Percentiles rank a stretch among this genome's conserved stretches.
phyloP scores from a whole-genome alignment of 1,284 basidiomycete genomes.

The Heterobasidion irregulare region DNA sequence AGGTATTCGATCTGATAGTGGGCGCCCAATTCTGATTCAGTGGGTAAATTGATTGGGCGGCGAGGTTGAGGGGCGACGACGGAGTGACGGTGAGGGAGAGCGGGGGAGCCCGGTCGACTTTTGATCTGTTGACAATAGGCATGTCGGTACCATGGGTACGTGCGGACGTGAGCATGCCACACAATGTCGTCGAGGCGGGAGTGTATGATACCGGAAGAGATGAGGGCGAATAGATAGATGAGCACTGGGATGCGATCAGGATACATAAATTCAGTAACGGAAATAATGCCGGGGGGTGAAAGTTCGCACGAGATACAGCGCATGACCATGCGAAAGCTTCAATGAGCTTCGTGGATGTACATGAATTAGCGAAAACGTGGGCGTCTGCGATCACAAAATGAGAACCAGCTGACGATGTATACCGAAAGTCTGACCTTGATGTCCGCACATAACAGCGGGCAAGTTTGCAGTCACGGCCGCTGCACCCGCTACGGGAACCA shows the following conservation, averaged over 20 bases:
- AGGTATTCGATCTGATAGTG: conserved; percentile 36
- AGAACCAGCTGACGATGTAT: not conserved
- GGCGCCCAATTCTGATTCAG: conserved; percentile 25
- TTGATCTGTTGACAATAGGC: conserved; percentile 13
- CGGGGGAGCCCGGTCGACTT: conserved; percentile 23
- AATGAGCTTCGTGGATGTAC: conserved; percentile 49
- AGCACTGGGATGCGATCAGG: conserved; percentile 25
- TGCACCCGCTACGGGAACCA: conserved; percentile 32
- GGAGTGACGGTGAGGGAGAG: conserved; percentile 20
- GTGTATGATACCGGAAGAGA: conserved; percentile 26
- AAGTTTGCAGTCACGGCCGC: conserved; percentile 32
- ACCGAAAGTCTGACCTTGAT: conserved; percentile 8
- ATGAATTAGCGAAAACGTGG: conserved; percentile 23
- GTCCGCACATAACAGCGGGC: conserved; percentile 24
- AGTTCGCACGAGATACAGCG: conserved; percentile 41
- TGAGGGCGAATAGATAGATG: conserved; percentile 31
- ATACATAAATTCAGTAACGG: not conserved
- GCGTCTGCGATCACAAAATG: conserved; percentile 10
- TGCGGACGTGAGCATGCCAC: conserved; percentile 44
- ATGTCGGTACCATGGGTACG: conserved; percentile 28
- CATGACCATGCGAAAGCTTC: conserved; percentile 60
- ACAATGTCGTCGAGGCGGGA: conserved; percentile 33
- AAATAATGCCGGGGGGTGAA: not conserved
- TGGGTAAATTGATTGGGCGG: conserved; percentile 19
- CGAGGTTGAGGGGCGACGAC: conserved; percentile 36